Percentiles rank a stretch among this genome's conserved stretches.
Evolutionary conservation across 495 filamentous ascomycete genomes (phyloP).

Genomic region (Aspergillus sclerotiicarbonarius): DNA sequence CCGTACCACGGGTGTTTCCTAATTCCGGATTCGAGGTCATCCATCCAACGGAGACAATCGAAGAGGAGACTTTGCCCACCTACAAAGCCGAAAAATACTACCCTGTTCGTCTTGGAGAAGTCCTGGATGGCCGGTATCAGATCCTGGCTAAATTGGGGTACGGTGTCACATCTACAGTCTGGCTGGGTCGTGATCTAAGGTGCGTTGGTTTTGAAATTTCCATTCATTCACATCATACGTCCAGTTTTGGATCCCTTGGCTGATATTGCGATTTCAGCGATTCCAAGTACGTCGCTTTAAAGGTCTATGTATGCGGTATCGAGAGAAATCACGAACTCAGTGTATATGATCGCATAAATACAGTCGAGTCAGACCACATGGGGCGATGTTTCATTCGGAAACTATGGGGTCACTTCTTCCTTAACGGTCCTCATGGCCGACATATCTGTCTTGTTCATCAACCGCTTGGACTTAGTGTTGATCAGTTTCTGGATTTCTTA

Average conservation of each 20-base stretch:
- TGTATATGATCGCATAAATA: background rate
- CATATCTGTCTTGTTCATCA: constrained; percentile 35
- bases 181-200: constrained; percentile 45
- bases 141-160: constrained; percentile 51
- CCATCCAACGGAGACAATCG: background rate
- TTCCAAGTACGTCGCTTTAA: background rate
- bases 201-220: constrained; percentile 7
- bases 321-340: background rate
- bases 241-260: too few relatives aligned
- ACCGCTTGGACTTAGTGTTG: constrained; percentile 20
- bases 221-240: background rate
- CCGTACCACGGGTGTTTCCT: background rate
- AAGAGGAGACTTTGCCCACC: constrained; percentile 42
- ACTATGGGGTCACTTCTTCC: background rate
- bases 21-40: background rate
- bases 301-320: background rate
- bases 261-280: background rate
- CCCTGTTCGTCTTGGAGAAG: constrained; percentile 42
- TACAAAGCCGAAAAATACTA: constrained; percentile 39
- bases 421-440: constrained; percentile 24
- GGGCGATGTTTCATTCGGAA: background rate
- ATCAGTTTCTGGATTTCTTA: constrained; percentile 6
- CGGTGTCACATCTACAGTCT: constrained; percentile 47
- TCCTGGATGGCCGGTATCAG: constrained; percentile 38
- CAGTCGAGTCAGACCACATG: background rate